Conservation (phyloP, 1,284 basidiomycete genomes). For the Erythrobasidium hasegawianum region DNA sequence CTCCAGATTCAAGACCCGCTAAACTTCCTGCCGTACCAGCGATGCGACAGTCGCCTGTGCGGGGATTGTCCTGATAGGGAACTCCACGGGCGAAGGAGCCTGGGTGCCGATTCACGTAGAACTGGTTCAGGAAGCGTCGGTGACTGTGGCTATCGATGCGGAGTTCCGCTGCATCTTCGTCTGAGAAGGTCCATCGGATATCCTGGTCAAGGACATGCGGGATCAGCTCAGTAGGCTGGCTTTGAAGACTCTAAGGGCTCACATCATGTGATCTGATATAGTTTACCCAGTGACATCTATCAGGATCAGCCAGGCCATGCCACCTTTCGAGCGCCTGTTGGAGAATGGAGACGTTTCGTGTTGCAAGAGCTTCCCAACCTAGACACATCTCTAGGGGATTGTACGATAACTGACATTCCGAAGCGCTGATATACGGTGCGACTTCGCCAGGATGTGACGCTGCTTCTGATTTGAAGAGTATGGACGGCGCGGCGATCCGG, state of each 20-base stretch:
- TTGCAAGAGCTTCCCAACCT: conserved; percentile 31
- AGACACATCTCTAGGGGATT: conserved; percentile 22
- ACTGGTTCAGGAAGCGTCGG: conserved; percentile 26
- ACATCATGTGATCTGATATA: conserved; percentile 20
- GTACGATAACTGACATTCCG: conserved; percentile 7
- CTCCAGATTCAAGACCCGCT: conserved; percentile 39
- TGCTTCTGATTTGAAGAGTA: conserved; percentile 2
- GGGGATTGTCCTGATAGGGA: conserved; percentile 35
- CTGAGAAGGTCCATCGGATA: conserved; percentile 16
- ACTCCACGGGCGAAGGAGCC: conserved; percentile 38
- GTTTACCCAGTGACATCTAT: conserved; percentile 25
- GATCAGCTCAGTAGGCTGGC: background rate
- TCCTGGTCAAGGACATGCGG: background rate
- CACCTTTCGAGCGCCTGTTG: conserved; percentile 23
- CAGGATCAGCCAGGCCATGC: background rate
- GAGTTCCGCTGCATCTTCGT: conserved; percentile 21
- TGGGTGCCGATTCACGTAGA: conserved; percentile 37
- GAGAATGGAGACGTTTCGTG: conserved; percentile 24
- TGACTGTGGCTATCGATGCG: conserved; percentile 11
- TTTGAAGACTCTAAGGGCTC: background rate
- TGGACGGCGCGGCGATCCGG: conserved; percentile 20
- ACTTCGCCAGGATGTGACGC: background rate
- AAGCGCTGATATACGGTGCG: background rate
- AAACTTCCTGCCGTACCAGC: conserved; percentile 38
- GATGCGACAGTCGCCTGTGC: conserved; percentile 36